These are phyloP conservation scores for Zygotorulaspora chibaensis DNA, from an alignment of 805 yeast species.

Conservation along the genomic window DNA sequence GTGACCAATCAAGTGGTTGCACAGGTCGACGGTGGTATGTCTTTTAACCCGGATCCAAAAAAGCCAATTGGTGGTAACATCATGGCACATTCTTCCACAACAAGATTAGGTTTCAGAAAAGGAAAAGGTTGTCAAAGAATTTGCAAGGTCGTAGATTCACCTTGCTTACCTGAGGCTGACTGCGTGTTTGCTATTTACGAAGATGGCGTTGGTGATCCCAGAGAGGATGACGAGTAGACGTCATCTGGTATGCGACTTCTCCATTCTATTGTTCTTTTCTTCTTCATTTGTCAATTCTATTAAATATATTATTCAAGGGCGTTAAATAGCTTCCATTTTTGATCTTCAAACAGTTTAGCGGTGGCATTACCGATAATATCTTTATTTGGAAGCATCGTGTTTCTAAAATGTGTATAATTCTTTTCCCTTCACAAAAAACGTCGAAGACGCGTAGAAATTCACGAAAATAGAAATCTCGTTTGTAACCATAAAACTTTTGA, in stretches of 20 bases:
- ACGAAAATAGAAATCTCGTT: not conserved
- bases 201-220: constrained; percentile 96
- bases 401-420: not conserved
- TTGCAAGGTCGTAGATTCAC: constrained; percentile 93
- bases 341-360: not conserved
- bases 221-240: constrained; percentile 58
- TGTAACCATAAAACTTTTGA: not conserved
- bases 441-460: constrained; percentile 1
- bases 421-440: constrained; percentile 1
- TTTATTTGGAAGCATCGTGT: constrained; percentile 1
- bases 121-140: constrained; percentile 90
- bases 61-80: constrained; percentile 98
- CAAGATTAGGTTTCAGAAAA: constrained; percentile 83
- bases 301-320: not conserved
- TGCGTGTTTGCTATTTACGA: constrained; percentile 93
- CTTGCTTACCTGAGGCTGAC: constrained; percentile 93
- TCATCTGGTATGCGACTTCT: not conserved
- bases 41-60: constrained; percentile 92
- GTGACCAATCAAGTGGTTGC: constrained; percentile 97
- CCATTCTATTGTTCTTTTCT: not conserved
- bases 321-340: not conserved
- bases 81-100: constrained; percentile 94
- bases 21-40: constrained; percentile 83
- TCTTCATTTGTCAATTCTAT: not conserved
- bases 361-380: not conserved